Evolutionary conservation across 2,329 filamentous ascomycete species (phyloP), one percentile per base, ranked within the genome.

Genomic region (Septoria linicola): DNA sequence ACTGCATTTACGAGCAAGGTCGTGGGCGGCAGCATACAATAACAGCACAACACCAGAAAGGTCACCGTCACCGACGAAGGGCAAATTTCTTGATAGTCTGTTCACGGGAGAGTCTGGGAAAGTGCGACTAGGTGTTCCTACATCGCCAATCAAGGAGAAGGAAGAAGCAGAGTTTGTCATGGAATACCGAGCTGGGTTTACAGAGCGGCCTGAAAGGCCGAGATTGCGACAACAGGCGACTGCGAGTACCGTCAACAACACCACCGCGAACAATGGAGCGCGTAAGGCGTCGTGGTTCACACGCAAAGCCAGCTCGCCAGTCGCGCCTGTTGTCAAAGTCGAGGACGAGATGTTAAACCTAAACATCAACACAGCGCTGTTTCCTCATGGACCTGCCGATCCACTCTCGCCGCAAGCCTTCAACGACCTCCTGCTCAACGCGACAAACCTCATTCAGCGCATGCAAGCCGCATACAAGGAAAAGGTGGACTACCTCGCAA

Each of bases 391-490:
- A 2, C 70, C 73, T 1, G 66, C 72, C 11, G 72, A 78, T 54
- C 70, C 77, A 2, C 70, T 75, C 14, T 73, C 73, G 2, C 77
- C 79, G 4, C 74, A 77, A 35, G 76, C 79, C 1, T 79, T 82
- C 68, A 75, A 81, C 61, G 75, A 76, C 49, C 73, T 85, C 10
- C 75, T 80, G 36, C 68, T 73, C 21, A 80, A 80, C 58, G 81
- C 81, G 39, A 78, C 80, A 59, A 68, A 68, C n/a, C 68, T 82
- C 1, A 70, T 84, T 39, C 68, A 72, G 46, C 73, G 75, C 23
- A 75, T 82, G 62, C 81, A 83, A 64, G 66, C 68, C 3, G 79
- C 80, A 2, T 83, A 84, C 66, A 77, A 76, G 55, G 68, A 75
- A 53, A 73, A 78, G 51, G 72, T 71, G 1, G 72, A 75, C 45